Percentiles rank a stretch among this genome's conserved stretches.
Evolutionary conservation across 2,329 filamentous ascomycete species (phyloP).

Genomic region (Paramyrothecium roridum): DNA sequence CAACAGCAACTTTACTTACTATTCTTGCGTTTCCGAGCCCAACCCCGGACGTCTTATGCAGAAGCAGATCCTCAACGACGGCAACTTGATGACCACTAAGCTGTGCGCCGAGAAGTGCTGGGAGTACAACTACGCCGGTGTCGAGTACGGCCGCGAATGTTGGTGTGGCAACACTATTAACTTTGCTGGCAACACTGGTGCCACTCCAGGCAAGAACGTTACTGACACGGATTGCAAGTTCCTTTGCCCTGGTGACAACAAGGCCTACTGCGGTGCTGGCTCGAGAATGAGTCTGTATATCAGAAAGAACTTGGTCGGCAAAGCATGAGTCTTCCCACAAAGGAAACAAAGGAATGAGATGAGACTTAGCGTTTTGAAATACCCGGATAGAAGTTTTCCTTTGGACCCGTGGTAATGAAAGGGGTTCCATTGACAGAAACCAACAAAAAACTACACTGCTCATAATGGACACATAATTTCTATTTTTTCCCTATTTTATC

Average conservation of each 20-base stretch:
- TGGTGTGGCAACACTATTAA: slow-evolving; percentile 31
- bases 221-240: slow-evolving; percentile 26
- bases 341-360: neutral
- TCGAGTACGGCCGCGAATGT: slow-evolving; percentile 35
- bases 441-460: neutral
- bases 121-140: slow-evolving; percentile 29
- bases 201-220: slow-evolving; percentile 23
- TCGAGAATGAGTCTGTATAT: slow-evolving; percentile 27
- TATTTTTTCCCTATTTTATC: neutral
- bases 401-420: neutral
- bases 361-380: neutral
- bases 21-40: slow-evolving; percentile 31
- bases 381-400: neutral
- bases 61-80: slow-evolving; percentile 23
- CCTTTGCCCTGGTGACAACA: slow-evolving; percentile 28
- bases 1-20: slow-evolving; percentile 33
- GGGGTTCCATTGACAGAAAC: neutral
- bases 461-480: neutral
- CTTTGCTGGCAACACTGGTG: slow-evolving; percentile 16
- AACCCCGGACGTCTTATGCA: slow-evolving; percentile 25
- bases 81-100: slow-evolving; percentile 27
- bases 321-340: neutral
- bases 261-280: slow-evolving; percentile 26
- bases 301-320: neutral
- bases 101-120: slow-evolving; percentile 28